Conservation (phyloP, 306 rosid species). For the Quercus wislizeni region DNA sequence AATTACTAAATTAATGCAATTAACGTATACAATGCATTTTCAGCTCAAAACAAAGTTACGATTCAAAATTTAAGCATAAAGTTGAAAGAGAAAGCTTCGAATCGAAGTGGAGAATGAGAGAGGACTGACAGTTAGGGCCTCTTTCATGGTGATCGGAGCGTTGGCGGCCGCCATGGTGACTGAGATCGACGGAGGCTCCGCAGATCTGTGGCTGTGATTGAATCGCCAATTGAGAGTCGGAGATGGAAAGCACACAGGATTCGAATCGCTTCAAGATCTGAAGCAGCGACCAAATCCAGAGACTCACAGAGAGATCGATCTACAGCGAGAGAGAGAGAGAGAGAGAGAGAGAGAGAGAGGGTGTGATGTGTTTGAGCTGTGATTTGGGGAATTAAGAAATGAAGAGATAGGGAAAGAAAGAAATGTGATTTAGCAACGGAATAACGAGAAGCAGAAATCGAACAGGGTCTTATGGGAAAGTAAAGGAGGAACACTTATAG, state of each 20-base stretch:
- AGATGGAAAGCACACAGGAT: conserved; percentile 29
- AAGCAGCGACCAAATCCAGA: conserved; percentile 39
- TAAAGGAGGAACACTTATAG: not conserved
- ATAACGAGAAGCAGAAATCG: conserved; percentile 25
- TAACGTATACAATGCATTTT: not conserved
- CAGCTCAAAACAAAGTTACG: conserved; percentile 7
- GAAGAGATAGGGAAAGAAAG: conserved; percentile 15
- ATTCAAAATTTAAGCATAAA: conserved; percentile 31
- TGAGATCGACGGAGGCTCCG: conserved; percentile 43
- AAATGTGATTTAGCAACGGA: conserved; percentile 29
- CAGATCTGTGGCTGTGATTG: conserved; percentile 47
- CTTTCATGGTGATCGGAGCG: conserved; percentile 98
- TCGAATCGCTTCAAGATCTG: conserved; percentile 68
- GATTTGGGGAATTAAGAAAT: conserved; percentile 35
- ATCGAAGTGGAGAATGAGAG: not conserved
- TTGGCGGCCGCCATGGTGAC: conserved; percentile 91
- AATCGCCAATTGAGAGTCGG: conserved; percentile 26
- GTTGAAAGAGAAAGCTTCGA: not conserved
- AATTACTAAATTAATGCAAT: not conserved
- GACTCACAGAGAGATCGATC: conserved; percentile 42
- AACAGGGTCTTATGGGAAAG: not conserved
- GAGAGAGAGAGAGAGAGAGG: conserved; percentile 9
- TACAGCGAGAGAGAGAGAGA: conserved; percentile 20
- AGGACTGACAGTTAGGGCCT: conserved; percentile 78
- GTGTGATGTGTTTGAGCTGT: conserved; percentile 9